Evolutionary conservation across 2,329 filamentous ascomycete species (phyloP), one percentile per base, ranked within the genome.

Genomic region (Fusarium palustre): DNA sequence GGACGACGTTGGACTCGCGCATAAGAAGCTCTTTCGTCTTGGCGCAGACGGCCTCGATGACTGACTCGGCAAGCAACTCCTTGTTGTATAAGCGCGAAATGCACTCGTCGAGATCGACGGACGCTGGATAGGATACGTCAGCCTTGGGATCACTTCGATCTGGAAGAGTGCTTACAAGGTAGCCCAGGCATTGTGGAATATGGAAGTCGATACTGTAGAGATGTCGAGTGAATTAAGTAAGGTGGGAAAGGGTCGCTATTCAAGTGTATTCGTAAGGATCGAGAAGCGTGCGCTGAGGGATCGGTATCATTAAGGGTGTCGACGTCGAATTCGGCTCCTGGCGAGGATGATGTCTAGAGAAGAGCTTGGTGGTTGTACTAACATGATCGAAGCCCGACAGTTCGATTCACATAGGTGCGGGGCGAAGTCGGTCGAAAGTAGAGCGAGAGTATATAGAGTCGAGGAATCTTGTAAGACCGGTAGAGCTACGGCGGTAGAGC

Each of bases 1-100:
- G 96, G 64, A 99, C 96, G 68, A 99, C 96, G 82, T 99, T 99
- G 87, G 95, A 98, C 88, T 99, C 96, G 79, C 97, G 95, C 96
- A 99, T 99, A 74, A 99, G 87, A 74, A 99, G 86, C 84, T 99
- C 96, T 79, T 99, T 99, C 24, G 97, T 96, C 81, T 99, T 99
- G 80, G 96, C 94, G 84, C 96, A 99, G 89, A 99, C 95, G 76
- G 96, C 96, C 84, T 99, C 96, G 81, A 99, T 95, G 72, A 99
- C 94, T 42, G 95, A 97, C 82, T 99, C 96, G 76, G 96, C 94
- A 62, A 99, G 89, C 64, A 99, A 88, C 81, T 98, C 96, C 80
- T 97, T 97, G 79, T 96, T 95, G 83, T 98, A 98, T 55, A 99
- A 88, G 73, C 95, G 92, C 79, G 93, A 90, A 83, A 99, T 98